Percentiles rank a stretch among this genome's conserved stretches.
These are phyloP conservation scores for Zymoseptoria ardabiliae DNA, from an alignment of 2,329 filamentous ascomycete genomes.

Conservation along the genomic window DNA sequence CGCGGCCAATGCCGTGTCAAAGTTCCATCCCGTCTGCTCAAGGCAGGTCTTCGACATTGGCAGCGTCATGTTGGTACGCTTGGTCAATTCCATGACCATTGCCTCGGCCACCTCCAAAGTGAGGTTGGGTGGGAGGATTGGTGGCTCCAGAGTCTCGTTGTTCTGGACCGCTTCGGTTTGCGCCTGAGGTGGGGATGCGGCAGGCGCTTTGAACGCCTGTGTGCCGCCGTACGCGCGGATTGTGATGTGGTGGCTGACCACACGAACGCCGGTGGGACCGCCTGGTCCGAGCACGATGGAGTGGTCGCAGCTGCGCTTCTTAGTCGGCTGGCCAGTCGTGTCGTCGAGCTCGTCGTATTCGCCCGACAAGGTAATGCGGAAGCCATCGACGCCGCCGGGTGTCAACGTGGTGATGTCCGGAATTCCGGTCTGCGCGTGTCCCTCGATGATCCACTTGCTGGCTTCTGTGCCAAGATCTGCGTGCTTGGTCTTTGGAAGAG, in stretches of 20 bases:
- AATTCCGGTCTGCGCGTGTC: conserved; percentile 64
- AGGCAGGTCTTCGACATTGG: conserved; percentile 77
- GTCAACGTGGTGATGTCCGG: conserved; percentile 60
- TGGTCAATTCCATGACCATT: conserved; percentile 62
- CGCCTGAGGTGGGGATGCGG: conserved; percentile 19
- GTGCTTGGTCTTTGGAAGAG: conserved; percentile 66
- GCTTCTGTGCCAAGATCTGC: conserved; percentile 60
- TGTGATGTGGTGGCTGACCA: conserved; percentile 72
- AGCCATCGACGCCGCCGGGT: conserved; percentile 62
- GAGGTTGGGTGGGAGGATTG: conserved; percentile 22
- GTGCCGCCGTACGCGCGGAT: conserved; percentile 59
- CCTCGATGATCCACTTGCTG: conserved; percentile 75
- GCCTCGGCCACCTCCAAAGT: conserved; percentile 39
- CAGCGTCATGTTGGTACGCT: conserved; percentile 71
- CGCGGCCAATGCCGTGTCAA: conserved; percentile 63
- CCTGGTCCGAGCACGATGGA: conserved; percentile 74
- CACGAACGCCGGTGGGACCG: conserved; percentile 57
- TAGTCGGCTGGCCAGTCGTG: conserved; percentile 52
- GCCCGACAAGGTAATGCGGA: conserved; percentile 72
- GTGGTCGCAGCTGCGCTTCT: conserved; percentile 67
- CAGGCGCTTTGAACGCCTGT: conserved; percentile 42
- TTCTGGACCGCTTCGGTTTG: conserved; percentile 9
- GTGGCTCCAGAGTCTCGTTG: conserved; percentile 6
- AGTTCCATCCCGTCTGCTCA: conserved; percentile 70
- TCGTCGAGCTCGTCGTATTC: conserved; percentile 71